Evolutionary conservation across 2,329 filamentous ascomycete species (phyloP).

Genomic region (Colletotrichum truncatum): DNA sequence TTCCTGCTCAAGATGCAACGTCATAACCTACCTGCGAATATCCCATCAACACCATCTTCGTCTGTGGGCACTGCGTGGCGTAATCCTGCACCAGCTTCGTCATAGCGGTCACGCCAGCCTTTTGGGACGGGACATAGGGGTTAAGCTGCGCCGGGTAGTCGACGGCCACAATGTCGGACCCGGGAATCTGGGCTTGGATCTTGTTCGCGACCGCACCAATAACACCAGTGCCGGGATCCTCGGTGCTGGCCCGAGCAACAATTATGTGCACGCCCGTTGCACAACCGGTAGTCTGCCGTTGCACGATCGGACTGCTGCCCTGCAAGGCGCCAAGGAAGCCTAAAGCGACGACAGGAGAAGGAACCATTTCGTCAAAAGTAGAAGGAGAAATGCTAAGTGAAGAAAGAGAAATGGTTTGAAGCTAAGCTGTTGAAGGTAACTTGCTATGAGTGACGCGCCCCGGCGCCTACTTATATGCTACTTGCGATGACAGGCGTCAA

Average conservation of each 20-base stretch:
- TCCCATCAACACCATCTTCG: constrained; percentile 50
- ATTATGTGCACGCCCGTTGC: constrained; percentile 49
- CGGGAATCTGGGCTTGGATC: constrained; percentile 42
- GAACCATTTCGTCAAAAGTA: constrained; percentile 3
- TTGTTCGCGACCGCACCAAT: constrained; percentile 43
- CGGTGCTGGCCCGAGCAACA: constrained; percentile 48
- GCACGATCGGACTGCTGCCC: not conserved
- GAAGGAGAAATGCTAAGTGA: not conserved
- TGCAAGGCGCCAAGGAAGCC: constrained; percentile 17
- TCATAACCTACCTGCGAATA: constrained; percentile 47
- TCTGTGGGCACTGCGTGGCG: constrained; percentile 43
- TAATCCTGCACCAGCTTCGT: constrained; percentile 44
- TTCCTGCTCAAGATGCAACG: constrained; percentile 23
- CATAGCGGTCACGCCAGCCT: constrained; percentile 41
- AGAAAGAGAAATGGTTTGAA: not conserved
- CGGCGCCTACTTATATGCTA: constrained; percentile 8
- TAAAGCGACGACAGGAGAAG: constrained; percentile 19
- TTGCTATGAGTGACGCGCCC: constrained; percentile 3
- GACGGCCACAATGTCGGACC: constrained; percentile 43
- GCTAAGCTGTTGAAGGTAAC: too few relatives aligned
- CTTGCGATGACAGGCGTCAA: constrained; percentile 22
- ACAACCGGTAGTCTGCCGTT: constrained; percentile 35
- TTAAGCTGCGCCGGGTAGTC: constrained; percentile 49
- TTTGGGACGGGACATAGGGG: constrained; percentile 43
- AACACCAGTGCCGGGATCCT: constrained; percentile 43